Evolutionary conservation across 306 rosid genomes (phyloP).

Genomic region (Chamaecrista fasciculata): DNA sequence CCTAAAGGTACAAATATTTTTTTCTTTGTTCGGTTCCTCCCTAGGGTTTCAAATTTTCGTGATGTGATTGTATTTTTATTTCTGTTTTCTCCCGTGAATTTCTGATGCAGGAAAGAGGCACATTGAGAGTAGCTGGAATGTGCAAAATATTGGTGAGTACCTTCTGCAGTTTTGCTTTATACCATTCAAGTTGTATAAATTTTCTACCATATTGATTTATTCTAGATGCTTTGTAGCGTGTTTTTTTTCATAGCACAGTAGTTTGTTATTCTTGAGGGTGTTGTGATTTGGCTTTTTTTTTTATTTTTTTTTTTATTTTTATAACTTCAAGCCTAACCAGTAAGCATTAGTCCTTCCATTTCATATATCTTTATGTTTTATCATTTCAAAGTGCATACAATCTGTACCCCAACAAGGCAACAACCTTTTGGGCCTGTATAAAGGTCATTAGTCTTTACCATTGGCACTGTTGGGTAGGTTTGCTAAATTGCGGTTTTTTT

Average conservation of each 20-base stretch:
- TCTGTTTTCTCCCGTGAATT: not conserved
- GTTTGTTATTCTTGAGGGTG: constrained; percentile 21
- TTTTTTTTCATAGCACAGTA: no score
- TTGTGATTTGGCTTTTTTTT: constrained; percentile 11
- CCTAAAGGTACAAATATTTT: constrained; percentile 42
- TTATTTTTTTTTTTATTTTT: no score
- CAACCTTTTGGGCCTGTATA: not conserved
- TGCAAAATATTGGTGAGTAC: constrained; percentile 81
- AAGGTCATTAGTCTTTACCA: not conserved
- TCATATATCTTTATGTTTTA: no score
- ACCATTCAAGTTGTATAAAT: constrained; percentile 16
- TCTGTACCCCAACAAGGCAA: not conserved
- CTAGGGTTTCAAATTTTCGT: no score
- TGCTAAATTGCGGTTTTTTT: not conserved
- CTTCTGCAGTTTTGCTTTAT: constrained; percentile 13
- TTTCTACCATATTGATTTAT: constrained; percentile 14
- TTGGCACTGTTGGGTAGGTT: constrained; percentile 2
- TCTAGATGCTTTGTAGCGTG: constrained; percentile 3
- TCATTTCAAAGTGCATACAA: not conserved
- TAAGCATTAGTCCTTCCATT: not conserved
- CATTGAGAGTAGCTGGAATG: constrained; percentile 80
- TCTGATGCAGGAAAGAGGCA: constrained; percentile 66
- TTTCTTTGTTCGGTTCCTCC: no score
- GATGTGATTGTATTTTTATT: no score
- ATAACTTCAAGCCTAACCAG: not conserved